Evolutionary conservation across 331 rosid genomes (phyloP), one percentile per base, ranked within the genome.

Genomic region (Quercus tomentella): DNA sequence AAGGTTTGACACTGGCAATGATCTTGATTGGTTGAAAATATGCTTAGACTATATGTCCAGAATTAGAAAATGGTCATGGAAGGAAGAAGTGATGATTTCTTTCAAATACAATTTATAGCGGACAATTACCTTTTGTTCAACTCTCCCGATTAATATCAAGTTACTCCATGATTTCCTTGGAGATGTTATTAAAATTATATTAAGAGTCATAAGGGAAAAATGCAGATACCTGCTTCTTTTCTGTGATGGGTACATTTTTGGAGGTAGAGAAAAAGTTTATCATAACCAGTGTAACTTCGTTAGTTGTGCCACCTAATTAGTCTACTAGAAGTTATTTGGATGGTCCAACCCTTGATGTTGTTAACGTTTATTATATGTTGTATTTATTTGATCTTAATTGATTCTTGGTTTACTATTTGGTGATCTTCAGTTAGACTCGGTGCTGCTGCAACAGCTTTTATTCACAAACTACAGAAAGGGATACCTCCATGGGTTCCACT

Each of bases 401-500:
- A 83, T 82, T 82, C 68, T 71, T 83, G 78, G 84, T 62, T 88
- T 23, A 30, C 69, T 9, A 26, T 70, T 71, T 55, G 78, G 68
- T 71, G 54, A 77, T 78, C 58, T 87, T 63, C 79, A 91, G 99
- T 91, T 86, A 87, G 97, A 81, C 83, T 95, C 0, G 92, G 83
- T 65, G 96, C 99, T 78, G 83, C 91, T 52, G 98, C 97, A 23
- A 93, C 97, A 76, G 96, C 96, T 78, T 82, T 93, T 63, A 82
- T 93, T 80, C 98, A 90, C 88, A 96, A 93, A 82, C 88, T 96
- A 37, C 99, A 91, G 58, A 96, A 86, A 7, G 99, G 98, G 49
- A 89, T 93, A 69, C 90, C 98, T 52, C 99, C 98, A 4, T 93
- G 99, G 98, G 94, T 95, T 88, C 99, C 99, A 69, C 84, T 93